Percentiles rank a stretch among this genome's conserved stretches.
Conservation (phyloP, 139 green algal genomes). For the Chlamydomonas sp. region DNA sequence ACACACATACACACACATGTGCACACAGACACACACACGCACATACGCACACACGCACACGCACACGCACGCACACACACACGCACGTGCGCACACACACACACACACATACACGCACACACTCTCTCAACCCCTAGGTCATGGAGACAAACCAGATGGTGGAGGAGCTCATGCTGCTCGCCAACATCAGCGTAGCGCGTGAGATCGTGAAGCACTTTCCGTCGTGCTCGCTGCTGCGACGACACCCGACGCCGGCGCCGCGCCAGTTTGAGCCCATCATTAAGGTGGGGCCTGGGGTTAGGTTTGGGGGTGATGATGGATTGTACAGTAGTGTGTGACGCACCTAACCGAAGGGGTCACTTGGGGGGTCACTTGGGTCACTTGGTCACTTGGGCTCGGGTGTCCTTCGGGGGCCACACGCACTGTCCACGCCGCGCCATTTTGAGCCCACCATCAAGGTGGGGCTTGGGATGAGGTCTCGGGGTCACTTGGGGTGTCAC, state of each 20-base stretch:
- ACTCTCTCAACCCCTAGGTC: no score
- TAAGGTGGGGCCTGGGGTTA: conserved; percentile 48
- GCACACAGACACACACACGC: background rate
- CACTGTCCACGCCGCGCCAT: conserved; percentile 50
- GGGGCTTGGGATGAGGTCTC: conserved; percentile 50
- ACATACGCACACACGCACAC: background rate
- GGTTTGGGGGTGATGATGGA: no score
- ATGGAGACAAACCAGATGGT: conserved; percentile 94
- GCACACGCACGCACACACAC: background rate
- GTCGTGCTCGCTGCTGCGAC: conserved; percentile 65
- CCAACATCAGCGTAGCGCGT: conserved; percentile 83
- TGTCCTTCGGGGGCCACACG: conserved; percentile 74
- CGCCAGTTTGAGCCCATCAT: conserved; percentile 68
- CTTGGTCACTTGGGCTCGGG: conserved; percentile 69
- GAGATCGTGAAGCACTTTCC: conserved; percentile 76
- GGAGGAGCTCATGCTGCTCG: conserved; percentile 97
- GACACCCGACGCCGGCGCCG: conserved; percentile 63
- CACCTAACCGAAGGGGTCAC: no score
- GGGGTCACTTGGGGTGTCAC: no score
- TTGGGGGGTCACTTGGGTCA: background rate
- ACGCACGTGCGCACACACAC: background rate
- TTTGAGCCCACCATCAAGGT: conserved; percentile 68
- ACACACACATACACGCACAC: no score
- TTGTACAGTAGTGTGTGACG: no score
- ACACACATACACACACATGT: no score